Base-by-base conservation (phyloP, 306 rosid genomes). In the Vigna trinervia region DNA sequence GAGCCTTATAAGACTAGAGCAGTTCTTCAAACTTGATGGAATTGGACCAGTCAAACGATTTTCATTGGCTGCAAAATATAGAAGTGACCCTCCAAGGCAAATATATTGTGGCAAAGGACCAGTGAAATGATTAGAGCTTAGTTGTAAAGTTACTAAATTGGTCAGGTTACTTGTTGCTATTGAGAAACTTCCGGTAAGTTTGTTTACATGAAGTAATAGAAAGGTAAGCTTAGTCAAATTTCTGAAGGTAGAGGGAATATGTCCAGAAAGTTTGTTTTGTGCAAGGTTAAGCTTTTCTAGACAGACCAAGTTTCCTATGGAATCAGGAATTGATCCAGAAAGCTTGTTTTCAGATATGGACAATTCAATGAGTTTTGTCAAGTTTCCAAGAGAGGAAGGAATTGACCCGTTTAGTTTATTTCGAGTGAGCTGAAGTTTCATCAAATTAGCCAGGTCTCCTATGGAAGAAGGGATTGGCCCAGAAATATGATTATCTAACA, bases 351-450 rank as follows among this genome's bases (percentile, higher is more conserved):
- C 0, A 1, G 12, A 0, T 46, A 80, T 11, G 30, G 75, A 45
- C 64, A 80, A 34, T 12, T 2, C 1, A 3, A 0, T 38, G 58
- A 81, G 81, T n/a, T 75, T 75, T 76, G 84, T 81, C 54, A 81
- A 76, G 81, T 81, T 81, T 52, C 81, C 85, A 69, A 81, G 19
- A 41, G 78, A 4, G 20, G 85, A 30, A 69, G 85, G 85, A 76
- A 81, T 81, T 76, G 81, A 30, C 52, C 78, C 85, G 30, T 56
- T 0, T 52, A 81, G 52, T 3, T 32, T 3, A 62, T 81, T 81
- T 1, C 1, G 9, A 28, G 0, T 4, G 26, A 81, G 73, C 28
- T 6, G 45, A 76, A 76, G 85, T 0, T 1, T 19, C 22, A 4
- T 61, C 60, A 81, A 81, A 69, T 76, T 81, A 12, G 13, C 5